Percentiles rank a stretch among this genome's conserved stretches.
Evolutionary conservation across 1,284 basidiomycete species (phyloP).

Genomic region (Phylloboletellus chloephorus): DNA sequence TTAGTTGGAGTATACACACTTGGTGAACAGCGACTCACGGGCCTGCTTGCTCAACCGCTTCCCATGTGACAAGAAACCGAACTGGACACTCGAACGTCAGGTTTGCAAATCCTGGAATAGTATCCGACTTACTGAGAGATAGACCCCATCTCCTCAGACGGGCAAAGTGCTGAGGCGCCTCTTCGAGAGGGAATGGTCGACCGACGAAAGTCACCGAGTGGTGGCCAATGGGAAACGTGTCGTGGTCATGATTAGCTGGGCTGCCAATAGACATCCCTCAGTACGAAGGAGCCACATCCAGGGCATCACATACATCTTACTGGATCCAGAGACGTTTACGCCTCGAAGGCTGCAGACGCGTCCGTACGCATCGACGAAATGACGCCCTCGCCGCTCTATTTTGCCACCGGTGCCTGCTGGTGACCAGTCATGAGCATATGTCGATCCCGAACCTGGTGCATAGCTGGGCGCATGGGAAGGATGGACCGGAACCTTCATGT

Average conservation of each 20-base stretch:
- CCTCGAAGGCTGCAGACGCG: slow-evolving; percentile 75
- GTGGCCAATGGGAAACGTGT: slow-evolving; percentile 58
- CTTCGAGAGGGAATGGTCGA: slow-evolving; percentile 77
- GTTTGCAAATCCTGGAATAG: not conserved
- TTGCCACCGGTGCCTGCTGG: slow-evolving; percentile 48
- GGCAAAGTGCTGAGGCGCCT: slow-evolving; percentile 79
- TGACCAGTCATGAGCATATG: slow-evolving; percentile 76
- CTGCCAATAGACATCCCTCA: slow-evolving; percentile 33
- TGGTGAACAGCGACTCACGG: slow-evolving; percentile 52
- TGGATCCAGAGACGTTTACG: slow-evolving; percentile 77
- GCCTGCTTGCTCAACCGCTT: slow-evolving; percentile 88
- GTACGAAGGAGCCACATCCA: not conserved
- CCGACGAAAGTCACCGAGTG: slow-evolving; percentile 72
- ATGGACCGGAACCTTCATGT: slow-evolving; percentile 28
- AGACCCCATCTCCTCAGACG: slow-evolving; percentile 81
- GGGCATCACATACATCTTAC: slow-evolving; percentile 66
- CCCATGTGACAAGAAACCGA: slow-evolving; percentile 92
- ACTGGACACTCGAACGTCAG: slow-evolving; percentile 41
- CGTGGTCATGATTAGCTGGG: slow-evolving; percentile 57
- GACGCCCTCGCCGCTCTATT: slow-evolving; percentile 57
- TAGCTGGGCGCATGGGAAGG: slow-evolving; percentile 42
- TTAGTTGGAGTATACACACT: not conserved
- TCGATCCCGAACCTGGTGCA: slow-evolving; percentile 39
- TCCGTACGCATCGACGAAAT: slow-evolving; percentile 74
- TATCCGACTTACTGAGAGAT: slow-evolving; percentile 61